Evolutionary conservation across 257 asterid species (phyloP), one percentile per base, ranked within the genome.

Genomic region (Datura wrightii): DNA sequence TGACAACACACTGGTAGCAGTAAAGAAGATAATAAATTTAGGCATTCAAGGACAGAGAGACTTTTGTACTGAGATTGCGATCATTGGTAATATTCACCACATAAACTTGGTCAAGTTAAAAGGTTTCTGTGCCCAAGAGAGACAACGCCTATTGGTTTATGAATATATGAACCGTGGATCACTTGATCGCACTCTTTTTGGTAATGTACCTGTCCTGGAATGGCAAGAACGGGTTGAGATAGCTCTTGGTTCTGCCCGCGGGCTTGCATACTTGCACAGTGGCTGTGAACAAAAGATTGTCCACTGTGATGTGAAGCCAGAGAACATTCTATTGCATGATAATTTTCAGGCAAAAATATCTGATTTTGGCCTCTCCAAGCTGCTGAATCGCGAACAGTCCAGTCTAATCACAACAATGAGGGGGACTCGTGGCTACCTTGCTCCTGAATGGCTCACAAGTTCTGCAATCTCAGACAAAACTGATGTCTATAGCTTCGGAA

Each of bases 381-480:
- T 94, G 69, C 85, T 94, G 11, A 89, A 54, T 84, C 90, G 89
- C 0, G 95, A 91, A 54, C 91, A 93, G 34, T 92, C 97, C 16
- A 85, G 92, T 72, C 85, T 85, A 54, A 86, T 92, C 88, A 91
- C 97, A 41, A 94, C 98, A 0, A 92, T 94, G 98, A 90, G 98
- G 83, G 98, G 97, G 42, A 94, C 97, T 1, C 92, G 97, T 1
- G 97, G 98, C 1, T 93, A 94, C 34, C 95, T 93, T 8, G 98
- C 97, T 18, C 98, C 98, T 0, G 97, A 94, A 84, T 92, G 97
- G 97, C 97, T 92, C 41, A 93, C 97, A 8, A 91, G 91, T 83
- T 94, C 97, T 0, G 91, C 95, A 5, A 84, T 94, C 69, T 91
- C 97, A 2, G 94, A 94, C 16, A 94, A 93, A 80, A 92, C 97